Evolutionary conservation across 176 grass and related monocot genomes (phyloP).

Genomic region (Musa itinerans): DNA sequence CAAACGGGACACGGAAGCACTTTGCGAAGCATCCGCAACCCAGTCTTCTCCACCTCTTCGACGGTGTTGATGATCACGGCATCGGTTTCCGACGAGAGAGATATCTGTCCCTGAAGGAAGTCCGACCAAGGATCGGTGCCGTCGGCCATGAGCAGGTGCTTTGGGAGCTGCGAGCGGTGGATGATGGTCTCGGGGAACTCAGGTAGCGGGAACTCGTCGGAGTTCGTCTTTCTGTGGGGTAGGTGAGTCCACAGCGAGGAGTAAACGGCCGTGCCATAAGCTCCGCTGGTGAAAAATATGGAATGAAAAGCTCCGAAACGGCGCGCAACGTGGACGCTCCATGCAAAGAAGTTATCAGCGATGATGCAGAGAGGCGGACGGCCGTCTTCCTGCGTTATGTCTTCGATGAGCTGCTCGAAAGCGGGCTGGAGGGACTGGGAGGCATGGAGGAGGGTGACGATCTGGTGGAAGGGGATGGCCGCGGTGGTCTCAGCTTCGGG

Average conservation of each 20-base stretch:
- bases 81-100: slow-evolving; percentile 22
- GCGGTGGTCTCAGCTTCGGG: slow-evolving; percentile 24
- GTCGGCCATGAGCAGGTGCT: slow-evolving; percentile 19
- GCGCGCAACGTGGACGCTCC: slow-evolving; percentile 35
- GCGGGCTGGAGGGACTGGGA: slow-evolving; percentile 41
- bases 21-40: slow-evolving; percentile 35
- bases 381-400: slow-evolving; percentile 2
- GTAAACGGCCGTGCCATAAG: slow-evolving; percentile 38
- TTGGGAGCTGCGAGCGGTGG: slow-evolving; percentile 44
- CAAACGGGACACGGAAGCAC: slow-evolving; percentile 12
- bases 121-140: slow-evolving; percentile 29
- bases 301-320: slow-evolving; percentile 31
- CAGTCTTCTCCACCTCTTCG: slow-evolving; percentile 35
- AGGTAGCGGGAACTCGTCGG: slow-evolving; percentile 29
- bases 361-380: slow-evolving; percentile 33
- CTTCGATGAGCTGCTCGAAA: slow-evolving; percentile 39
- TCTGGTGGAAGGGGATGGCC: slow-evolving; percentile 40
- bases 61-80: slow-evolving; percentile 50
- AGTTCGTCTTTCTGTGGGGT: slow-evolving; percentile 22
- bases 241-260: slow-evolving; percentile 45
- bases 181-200: slow-evolving; percentile 36
- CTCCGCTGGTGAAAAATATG: slow-evolving; percentile 36
- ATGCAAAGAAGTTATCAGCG: slow-evolving; percentile 44
- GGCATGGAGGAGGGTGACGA: slow-evolving; percentile 40
- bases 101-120: slow-evolving; percentile 30